Evolutionary conservation across 768 basidiomycete species (phyloP).

Genomic region (Sarcodon aspratus): DNA sequence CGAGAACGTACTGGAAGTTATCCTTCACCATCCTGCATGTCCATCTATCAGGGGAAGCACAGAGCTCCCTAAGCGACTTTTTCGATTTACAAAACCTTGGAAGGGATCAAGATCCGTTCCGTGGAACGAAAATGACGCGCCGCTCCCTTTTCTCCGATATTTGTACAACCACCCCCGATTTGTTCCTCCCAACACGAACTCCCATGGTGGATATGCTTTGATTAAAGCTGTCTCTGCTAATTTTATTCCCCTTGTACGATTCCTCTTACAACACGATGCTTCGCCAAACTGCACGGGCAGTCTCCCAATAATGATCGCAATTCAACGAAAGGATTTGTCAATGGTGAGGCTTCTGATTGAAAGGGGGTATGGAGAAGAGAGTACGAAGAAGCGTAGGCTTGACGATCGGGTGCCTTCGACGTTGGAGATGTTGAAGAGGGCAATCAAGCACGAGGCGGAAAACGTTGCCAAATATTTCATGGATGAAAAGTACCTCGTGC

Average conservation of each 20-base stretch:
- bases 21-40: constrained; percentile 22
- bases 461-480: constrained; percentile 66
- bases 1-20: constrained; percentile 29
- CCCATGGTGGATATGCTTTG: constrained; percentile 74
- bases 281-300: constrained; percentile 50
- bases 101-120: constrained; percentile 1
- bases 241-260: constrained; percentile 52
- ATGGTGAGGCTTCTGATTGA: constrained; percentile 76
- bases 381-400: constrained; percentile 40
- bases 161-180: constrained; percentile 14
- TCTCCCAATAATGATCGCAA: constrained; percentile 67
- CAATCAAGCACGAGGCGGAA: constrained; percentile 51
- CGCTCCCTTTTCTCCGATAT: constrained; percentile 53
- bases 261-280: constrained; percentile 64
- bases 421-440: constrained; percentile 49
- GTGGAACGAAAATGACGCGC: constrained; percentile 42
- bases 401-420: constrained; percentile 48
- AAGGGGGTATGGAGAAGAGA: constrained; percentile 15
- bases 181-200: constrained; percentile 41
- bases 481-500: constrained; percentile 59
- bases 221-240: constrained; percentile 62
- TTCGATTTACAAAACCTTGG: constrained; percentile 34
- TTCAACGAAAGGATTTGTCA: constrained; percentile 52
- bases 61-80: constrained; percentile 51
- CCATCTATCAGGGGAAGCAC: neutral